Evolutionary conservation across 2,329 filamentous ascomycete species (phyloP), one percentile per base, ranked within the genome.

Genomic region (Ascochyta rabiei): DNA sequence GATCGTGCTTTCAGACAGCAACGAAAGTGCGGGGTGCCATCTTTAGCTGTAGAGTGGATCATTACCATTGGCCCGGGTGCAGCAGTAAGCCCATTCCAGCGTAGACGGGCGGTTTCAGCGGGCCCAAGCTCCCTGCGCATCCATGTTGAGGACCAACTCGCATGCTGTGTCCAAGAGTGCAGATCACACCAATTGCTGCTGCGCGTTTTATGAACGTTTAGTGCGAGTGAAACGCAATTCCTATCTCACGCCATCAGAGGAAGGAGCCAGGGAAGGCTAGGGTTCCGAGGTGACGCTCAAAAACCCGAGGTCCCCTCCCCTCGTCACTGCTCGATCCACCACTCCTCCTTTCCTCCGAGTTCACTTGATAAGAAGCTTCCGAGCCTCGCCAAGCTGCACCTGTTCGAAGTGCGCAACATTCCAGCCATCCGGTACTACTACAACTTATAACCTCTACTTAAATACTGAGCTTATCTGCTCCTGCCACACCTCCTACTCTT

Each of bases 1-100:
- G 42, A 31, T 49, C 40, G 30, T 43, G 48, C 46, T 57, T 57
- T 57, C 46, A 52, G 24, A 33, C 40, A 48, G 43, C 46, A 44
- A 53, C 53, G 53, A 58, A 56, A 60, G 58, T 60, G 58, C 58
- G 58, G 58, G 58, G 58, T 57, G 43, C 52, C 52, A 49, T 41
- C 52, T 42, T 40, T 49, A 37, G 49, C 40, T 51, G 46, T 26
- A 31, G 24, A 26, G 57, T 56, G 45, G 53, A 47, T 39, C 49
- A 21, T 23, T 34, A 45, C 58, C 58, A 57, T 58, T 60, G 58
- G 51, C 54, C 50, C 48, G 58, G 53, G 54, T 45, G 31, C 26
- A 16, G 21, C 39, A 44, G 16, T 42, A 48, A 41, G 37, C 57
- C 48, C 30, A 34, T 48, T 57, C n/a, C 10, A 54, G 57, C 26